These are phyloP conservation scores for Atalantia buxifolia DNA, from an alignment of 345 rosid genomes.

Conservation along the genomic window DNA sequence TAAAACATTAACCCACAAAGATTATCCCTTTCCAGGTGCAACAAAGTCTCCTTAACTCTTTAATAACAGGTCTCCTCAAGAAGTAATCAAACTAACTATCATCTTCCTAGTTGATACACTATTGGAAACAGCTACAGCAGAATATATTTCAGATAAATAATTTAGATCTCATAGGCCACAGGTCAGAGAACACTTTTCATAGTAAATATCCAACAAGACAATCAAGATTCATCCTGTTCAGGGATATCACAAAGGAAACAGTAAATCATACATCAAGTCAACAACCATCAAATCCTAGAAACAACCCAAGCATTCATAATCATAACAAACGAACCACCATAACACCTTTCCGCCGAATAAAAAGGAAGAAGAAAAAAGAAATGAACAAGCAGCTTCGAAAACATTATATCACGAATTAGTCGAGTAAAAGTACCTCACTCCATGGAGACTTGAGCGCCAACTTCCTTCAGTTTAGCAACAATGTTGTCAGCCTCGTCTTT, in stretches of 20 bases:
- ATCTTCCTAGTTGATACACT: neutral
- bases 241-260: neutral
- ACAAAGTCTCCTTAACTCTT: neutral
- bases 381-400: neutral
- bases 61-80: neutral
- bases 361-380: neutral
- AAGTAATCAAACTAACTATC: neutral
- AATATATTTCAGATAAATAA: neutral
- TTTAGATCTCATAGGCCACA: too few relatives aligned
- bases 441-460: constrained; percentile 82
- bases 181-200: neutral
- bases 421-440: constrained; percentile 48
- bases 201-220: neutral
- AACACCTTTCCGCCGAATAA: neutral
- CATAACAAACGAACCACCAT: neutral
- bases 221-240: neutral
- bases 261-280: neutral
- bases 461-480: constrained; percentile 70
- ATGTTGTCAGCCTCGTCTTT: constrained; percentile 93
- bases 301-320: neutral
- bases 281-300: neutral
- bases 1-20: neutral
- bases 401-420: neutral
- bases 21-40: neutral
- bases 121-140: neutral